Conservation (phyloP, 2,329 filamentous ascomycete species). For the Ophiognomonia clavigignenti-juglandacearum region DNA sequence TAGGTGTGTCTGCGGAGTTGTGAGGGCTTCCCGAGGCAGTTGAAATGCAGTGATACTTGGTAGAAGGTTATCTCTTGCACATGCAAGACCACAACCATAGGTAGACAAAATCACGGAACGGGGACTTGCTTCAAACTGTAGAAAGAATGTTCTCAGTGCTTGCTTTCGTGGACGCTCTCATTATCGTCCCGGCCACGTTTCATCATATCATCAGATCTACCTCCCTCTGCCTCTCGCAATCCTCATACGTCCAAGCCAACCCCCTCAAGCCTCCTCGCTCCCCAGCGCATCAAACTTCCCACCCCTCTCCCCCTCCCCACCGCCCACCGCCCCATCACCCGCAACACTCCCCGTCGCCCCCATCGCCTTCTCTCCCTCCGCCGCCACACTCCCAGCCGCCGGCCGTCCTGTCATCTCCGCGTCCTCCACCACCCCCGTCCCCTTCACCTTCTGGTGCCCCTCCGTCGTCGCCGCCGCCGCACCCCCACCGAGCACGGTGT, state of each 20-base stretch:
- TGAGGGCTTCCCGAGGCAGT: no score
- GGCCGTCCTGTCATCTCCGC: constrained; percentile 21
- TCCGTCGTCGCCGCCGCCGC: no score
- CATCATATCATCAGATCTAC: no score
- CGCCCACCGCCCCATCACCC: not conserved
- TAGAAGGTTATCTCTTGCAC: no score
- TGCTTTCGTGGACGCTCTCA: no score
- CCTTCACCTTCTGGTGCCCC: constrained; percentile 21
- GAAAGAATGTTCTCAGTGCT: no score
- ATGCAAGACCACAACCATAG: no score
- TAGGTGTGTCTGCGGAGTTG: constrained; percentile 37
- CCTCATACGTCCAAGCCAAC: not conserved
- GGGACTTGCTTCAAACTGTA: no score
- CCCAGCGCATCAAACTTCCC: constrained; percentile 11
- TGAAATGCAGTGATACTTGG: no score
- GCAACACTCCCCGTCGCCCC: constrained; percentile 11
- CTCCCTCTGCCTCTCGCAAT: no score
- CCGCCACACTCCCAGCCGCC: constrained; percentile 20
- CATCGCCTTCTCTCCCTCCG: constrained; percentile 20
- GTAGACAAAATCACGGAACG: no score
- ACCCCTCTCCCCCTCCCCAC: constrained; percentile 7
- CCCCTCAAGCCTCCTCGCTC: constrained; percentile 1
- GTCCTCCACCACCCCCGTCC: constrained; percentile 24
- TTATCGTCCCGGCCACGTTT: no score
- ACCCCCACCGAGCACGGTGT: constrained; percentile 8